These are phyloP conservation scores for Mollisia scopiformis DNA, from an alignment of 2,329 filamentous ascomycete species.

Conservation along the genomic window DNA sequence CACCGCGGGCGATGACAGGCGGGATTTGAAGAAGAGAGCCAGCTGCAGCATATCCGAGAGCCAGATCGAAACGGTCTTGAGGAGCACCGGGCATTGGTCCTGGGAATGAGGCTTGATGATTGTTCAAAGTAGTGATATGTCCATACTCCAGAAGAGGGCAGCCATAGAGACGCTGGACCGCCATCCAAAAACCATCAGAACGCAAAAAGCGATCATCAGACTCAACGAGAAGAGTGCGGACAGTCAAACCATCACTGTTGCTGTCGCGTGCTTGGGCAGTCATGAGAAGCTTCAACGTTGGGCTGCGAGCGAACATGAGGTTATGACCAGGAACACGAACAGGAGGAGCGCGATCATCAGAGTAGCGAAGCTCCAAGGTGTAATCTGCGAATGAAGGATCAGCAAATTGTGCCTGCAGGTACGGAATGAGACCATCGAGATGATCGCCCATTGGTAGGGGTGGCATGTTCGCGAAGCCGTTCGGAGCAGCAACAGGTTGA, in stretches of 20 bases:
- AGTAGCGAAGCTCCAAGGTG: slow-evolving; percentile 49
- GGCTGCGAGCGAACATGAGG: slow-evolving; percentile 58
- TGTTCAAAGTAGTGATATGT: slow-evolving; percentile 5
- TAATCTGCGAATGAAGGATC: slow-evolving; percentile 48
- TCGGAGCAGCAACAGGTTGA: slow-evolving; percentile 20
- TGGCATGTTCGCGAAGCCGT: slow-evolving; percentile 25
- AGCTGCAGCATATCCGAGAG: slow-evolving; percentile 67
- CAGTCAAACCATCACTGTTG: slow-evolving; percentile 31
- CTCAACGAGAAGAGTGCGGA: slow-evolving; percentile 48
- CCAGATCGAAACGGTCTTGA: slow-evolving; percentile 53
- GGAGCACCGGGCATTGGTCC: slow-evolving; percentile 33
- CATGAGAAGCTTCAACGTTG: slow-evolving; percentile 41
- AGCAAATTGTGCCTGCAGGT: slow-evolving; percentile 44
- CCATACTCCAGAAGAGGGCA: slow-evolving; percentile 48
- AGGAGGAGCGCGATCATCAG: slow-evolving; percentile 43
- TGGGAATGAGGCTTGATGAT: not conserved
- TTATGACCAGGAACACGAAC: slow-evolving; percentile 56
- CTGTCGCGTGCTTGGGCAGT: slow-evolving; percentile 31
- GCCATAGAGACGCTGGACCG: slow-evolving; percentile 61
- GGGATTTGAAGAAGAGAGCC: slow-evolving; percentile 60
- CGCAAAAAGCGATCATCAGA: slow-evolving; percentile 56
- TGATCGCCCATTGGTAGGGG: slow-evolving; percentile 22
- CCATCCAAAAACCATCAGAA: slow-evolving; percentile 58
- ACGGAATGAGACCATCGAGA: slow-evolving; percentile 42
- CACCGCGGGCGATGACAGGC: slow-evolving; percentile 57